Conservation (phyloP, 257 asterid species). For the Coffea eugenioides region DNA sequence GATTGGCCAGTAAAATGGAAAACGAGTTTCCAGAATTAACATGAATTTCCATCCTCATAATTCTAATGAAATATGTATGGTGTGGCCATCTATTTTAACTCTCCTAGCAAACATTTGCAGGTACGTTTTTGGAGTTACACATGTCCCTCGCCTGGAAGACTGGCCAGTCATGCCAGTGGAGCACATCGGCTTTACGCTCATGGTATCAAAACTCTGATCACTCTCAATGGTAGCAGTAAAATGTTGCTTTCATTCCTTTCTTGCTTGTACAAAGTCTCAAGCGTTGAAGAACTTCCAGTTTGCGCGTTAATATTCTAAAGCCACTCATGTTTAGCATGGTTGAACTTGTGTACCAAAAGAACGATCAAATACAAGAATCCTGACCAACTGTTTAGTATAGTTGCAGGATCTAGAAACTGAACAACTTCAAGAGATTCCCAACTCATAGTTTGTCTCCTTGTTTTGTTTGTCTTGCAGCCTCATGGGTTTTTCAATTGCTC, state of each 20-base stretch:
- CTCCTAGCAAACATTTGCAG: conserved; percentile 9
- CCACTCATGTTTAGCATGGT: not conserved
- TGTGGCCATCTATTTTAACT: not conserved
- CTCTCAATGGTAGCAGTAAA: not conserved
- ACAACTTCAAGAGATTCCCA: not conserved
- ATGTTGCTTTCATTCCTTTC: not conserved
- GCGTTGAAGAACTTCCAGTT: not conserved
- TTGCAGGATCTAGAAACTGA: not conserved
- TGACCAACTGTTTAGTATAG: not conserved
- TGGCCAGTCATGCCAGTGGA: conserved; percentile 53
- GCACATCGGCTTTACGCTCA: conserved; percentile 40
- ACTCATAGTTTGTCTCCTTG: not conserved
- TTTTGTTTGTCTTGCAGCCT: conserved; percentile 36
- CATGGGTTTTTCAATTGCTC: conserved; percentile 61
- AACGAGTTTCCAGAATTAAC: too few relatives aligned
- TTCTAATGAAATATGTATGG: not conserved
- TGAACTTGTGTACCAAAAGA: too few relatives aligned
- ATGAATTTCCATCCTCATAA: not conserved
- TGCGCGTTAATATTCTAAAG: not conserved
- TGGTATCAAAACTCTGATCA: conserved; percentile 21
- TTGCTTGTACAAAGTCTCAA: not conserved
- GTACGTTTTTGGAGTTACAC: conserved; percentile 39
- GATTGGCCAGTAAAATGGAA: too few relatives aligned
- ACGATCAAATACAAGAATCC: not conserved
- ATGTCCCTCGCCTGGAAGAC: conserved; percentile 43